Base-by-base conservation (phyloP, 441 rosid species). In the Sinapis alba region DNA sequence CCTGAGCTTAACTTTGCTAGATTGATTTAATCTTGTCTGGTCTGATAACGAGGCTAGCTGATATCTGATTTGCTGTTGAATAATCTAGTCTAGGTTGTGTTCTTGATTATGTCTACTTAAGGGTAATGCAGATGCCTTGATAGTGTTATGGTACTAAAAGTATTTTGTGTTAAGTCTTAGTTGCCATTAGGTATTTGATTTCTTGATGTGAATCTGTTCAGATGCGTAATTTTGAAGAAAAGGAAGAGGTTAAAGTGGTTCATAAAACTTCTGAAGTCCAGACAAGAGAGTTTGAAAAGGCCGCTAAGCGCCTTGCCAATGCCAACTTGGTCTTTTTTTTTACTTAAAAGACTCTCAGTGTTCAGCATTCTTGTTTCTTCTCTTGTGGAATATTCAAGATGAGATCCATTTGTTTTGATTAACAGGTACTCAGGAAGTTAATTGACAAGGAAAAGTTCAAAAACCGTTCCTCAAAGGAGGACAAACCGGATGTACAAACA, bases 211-310 rank as follows among this genome's bases (percentile, higher is more conserved):
- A 18, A 16, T 50, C 56, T 80, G 7, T 23, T 81, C 77, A 96
- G 98, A 80, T 91, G 71, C 87, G 85, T 70, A 92, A 89, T 72
- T 88, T 77, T 3, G 80, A 80, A 81, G 99, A 96, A 78, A 91
- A 75, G 66, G 95, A 87, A 69, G 95, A 84, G 83, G 89, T 93
- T 61, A 86, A 89, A 80, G 91, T 90, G 19, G 90, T 86, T 51
- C 78, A 74, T 24, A 87, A 91, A 75, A 78, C 83, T 5, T 83
- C 13, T 30, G 83, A 87, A 75, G 84, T 86, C 81, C 83, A 62
- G 76, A 75, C 80, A n/a, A 89, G 83, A 66, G 93, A 89, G 76
- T 88, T 86, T 74, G 91, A 93, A 78, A 82, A 81, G 66, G 97
- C 99, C 8, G 98, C 98, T 13, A 91, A 84, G 72, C 92, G 94